These are phyloP conservation scores for Calamus simplicifolius DNA, from an alignment of 176 grass and related monocot genomes.

Conservation along the genomic window DNA sequence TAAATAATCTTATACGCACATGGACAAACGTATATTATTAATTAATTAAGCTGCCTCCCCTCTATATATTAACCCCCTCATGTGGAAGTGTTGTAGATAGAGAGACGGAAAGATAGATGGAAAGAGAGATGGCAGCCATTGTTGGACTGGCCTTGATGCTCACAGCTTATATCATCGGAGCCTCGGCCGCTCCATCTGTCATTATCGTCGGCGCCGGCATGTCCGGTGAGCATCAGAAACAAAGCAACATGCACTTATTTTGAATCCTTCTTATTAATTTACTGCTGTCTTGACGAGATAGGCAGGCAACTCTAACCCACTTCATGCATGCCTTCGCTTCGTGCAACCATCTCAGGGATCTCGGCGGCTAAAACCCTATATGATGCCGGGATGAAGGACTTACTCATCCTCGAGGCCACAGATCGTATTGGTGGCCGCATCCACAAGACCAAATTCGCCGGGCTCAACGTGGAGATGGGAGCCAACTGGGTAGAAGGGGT, in stretches of 20 bases:
- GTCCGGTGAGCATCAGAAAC: conserved; percentile 10
- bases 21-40: no score
- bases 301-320: no score
- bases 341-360: conserved; percentile 31
- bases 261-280: no score
- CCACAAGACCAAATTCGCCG: conserved; percentile 42
- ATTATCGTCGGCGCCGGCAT: conserved; percentile 41
- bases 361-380: conserved; percentile 57
- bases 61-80: no score
- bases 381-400: conserved; percentile 49
- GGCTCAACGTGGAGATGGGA: conserved; percentile 46
- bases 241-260: no score
- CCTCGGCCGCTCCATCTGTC: conserved; percentile 6
- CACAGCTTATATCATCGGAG: not conserved
- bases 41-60: no score
- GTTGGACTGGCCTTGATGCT: not conserved
- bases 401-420: conserved; percentile 59
- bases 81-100: no score
- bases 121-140: not conserved
- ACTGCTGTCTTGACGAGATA: no score
- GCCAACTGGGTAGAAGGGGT: conserved; percentile 81
- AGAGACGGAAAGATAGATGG: not conserved
- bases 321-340: no score
- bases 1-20: no score
- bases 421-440: conserved; percentile 51